These are phyloP conservation scores for Santalum album DNA, from an alignment of 164 flowering plant genomes.

Conservation along the genomic window DNA sequence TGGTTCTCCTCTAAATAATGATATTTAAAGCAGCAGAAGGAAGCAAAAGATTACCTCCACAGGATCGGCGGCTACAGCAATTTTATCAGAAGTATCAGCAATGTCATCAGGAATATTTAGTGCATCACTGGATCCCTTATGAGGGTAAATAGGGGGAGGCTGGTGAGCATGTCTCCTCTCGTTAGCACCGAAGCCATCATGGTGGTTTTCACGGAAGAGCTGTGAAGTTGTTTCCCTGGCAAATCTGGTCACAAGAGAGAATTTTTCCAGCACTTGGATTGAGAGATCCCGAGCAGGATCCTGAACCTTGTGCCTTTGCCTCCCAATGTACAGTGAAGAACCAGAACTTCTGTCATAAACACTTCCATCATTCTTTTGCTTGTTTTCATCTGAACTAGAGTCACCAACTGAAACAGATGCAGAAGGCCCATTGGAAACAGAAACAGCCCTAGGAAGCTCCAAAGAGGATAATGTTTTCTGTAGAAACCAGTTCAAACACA, in stretches of 20 bases:
- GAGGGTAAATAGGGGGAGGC: slow-evolving; percentile 20
- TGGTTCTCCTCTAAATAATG: background rate
- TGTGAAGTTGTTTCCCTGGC: slow-evolving; percentile 98
- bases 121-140: slow-evolving; percentile 20
- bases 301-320: slow-evolving; percentile 46
- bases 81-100: slow-evolving; percentile 47
- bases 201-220: slow-evolving; percentile 64
- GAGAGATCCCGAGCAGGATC: slow-evolving; percentile 96
- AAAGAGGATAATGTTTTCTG: slow-evolving; percentile 92
- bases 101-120: slow-evolving; percentile 21
- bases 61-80: slow-evolving; percentile 57
- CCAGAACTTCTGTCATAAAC: slow-evolving; percentile 20
- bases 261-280: slow-evolving; percentile 88
- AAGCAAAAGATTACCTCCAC: slow-evolving; percentile 45
- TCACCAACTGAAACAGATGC: slow-evolving; percentile 20
- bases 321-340: slow-evolving; percentile 31
- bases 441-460: slow-evolving; percentile 83
- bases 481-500: slow-evolving; percentile 6
- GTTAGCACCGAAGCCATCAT: slow-evolving; percentile 34
- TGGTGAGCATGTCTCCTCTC: slow-evolving; percentile 41
- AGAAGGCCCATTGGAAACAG: slow-evolving; percentile 51
- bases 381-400: slow-evolving; percentile 32
- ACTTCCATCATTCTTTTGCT: slow-evolving; percentile 25
- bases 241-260: slow-evolving; percentile 94
- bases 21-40: background rate